phyloP scores from a whole-genome alignment of 495 filamentous ascomycete species.

The Cercophora scortea region DNA sequence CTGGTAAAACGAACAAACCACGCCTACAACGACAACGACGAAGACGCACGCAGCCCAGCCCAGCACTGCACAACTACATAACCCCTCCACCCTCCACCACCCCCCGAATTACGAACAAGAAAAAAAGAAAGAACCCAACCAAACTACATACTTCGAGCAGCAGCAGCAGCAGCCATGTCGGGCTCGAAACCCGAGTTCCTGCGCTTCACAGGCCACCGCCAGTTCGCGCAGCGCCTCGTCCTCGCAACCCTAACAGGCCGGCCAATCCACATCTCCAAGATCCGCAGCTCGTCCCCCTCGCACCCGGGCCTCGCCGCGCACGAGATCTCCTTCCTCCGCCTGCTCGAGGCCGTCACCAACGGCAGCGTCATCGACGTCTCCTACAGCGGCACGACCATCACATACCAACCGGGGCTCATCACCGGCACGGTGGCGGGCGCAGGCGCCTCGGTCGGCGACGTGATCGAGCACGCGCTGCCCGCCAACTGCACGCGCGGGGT shows the following conservation, averaged over 20 bases:
- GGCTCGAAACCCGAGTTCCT: slow-evolving; percentile 39
- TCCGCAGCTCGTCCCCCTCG: slow-evolving; percentile 75
- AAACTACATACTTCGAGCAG: not conserved
- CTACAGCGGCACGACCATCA: slow-evolving; percentile 84
- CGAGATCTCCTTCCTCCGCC: slow-evolving; percentile 91
- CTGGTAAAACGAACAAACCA: not conserved
- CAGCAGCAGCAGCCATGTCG: slow-evolving; percentile 26
- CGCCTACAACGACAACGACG: not conserved
- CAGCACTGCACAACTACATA: no score
- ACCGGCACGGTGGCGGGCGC: slow-evolving; percentile 64
- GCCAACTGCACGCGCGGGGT: slow-evolving; percentile 67
- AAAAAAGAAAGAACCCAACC: not conserved
- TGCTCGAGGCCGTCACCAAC: slow-evolving; percentile 92
- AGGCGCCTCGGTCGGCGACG: slow-evolving; percentile 56
- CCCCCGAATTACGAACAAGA: not conserved
- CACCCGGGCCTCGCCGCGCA: slow-evolving; percentile 82
- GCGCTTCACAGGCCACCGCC: slow-evolving; percentile 71
- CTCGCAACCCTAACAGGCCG: slow-evolving; percentile 87
- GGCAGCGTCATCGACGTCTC: slow-evolving; percentile 90
- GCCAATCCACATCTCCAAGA: slow-evolving; percentile 84
- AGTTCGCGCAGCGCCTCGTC: slow-evolving; percentile 75
- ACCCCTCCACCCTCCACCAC: no score
- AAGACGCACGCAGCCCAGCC: no score
- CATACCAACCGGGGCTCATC: slow-evolving; percentile 87
- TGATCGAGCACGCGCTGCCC: slow-evolving; percentile 71